These are phyloP conservation scores for Ormosia emarginata DNA, from an alignment of 306 rosid species.

Conservation along the genomic window DNA sequence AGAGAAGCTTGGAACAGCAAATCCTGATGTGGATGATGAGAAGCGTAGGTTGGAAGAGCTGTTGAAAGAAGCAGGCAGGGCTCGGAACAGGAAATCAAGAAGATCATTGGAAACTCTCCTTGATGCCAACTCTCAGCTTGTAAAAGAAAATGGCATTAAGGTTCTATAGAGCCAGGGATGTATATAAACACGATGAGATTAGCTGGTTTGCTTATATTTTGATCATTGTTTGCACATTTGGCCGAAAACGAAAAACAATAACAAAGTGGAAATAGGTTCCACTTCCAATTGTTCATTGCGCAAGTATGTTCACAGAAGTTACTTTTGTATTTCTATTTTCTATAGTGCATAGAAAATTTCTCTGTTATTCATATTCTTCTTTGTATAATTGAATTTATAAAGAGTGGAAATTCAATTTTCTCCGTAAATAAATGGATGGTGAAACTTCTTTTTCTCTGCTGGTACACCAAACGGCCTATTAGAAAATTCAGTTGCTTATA, in stretches of 20 bases:
- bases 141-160: conserved; percentile 37
- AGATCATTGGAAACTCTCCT: conserved; percentile 73
- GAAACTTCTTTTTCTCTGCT: conserved; percentile 34
- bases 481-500: conserved; percentile 39
- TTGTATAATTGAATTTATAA: conserved; percentile 30
- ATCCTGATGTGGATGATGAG: conserved; percentile 81
- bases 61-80: conserved; percentile 77
- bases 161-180: conserved; percentile 39
- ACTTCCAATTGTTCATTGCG: conserved; percentile 26
- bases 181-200: conserved; percentile 29
- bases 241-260: conserved; percentile 25
- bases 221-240: conserved; percentile 20
- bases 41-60: conserved; percentile 69
- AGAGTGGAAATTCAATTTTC: conserved; percentile 23
- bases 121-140: conserved; percentile 36
- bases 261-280: conserved; percentile 35
- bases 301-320: conserved; percentile 24
- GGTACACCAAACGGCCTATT: conserved; percentile 47
- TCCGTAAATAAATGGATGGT: conserved; percentile 20
- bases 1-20: conserved; percentile 84
- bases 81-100: conserved; percentile 52
- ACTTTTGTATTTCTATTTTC: conserved; percentile 23
- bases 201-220: conserved; percentile 34
- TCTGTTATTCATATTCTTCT: conserved; percentile 26
- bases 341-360: conserved; percentile 28